A percentile compares a stretch with the other conserved stretches of the same genome.
Conservation (phyloP, 2,329 filamentous ascomycete species). For the Lachnellula arida region DNA sequence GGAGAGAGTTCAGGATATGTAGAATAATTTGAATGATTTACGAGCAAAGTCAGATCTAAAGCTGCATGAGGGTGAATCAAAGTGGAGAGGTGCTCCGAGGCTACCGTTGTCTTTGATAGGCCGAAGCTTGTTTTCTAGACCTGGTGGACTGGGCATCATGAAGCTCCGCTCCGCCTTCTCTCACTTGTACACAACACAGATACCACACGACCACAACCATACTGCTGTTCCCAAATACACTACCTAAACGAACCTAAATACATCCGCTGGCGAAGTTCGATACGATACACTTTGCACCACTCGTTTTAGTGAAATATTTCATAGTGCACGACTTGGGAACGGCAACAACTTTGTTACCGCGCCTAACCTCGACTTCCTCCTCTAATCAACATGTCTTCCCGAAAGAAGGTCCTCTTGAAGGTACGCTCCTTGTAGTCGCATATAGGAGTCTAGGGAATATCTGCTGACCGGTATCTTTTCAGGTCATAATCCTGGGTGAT, state of each 20-base stretch:
- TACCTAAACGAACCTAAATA: neutral
- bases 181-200: neutral
- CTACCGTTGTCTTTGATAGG: slow-evolving; percentile 4
- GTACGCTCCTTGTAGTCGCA: slow-evolving; percentile 36
- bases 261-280: neutral
- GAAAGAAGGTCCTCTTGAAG: slow-evolving; percentile 67
- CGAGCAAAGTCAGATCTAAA: neutral
- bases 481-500: slow-evolving; percentile 99
- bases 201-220: neutral
- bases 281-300: neutral
- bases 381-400: slow-evolving; percentile 45
- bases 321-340: neutral
- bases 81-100: neutral
- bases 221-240: neutral
- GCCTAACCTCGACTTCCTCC: slow-evolving; percentile 5
- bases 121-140: slow-evolving; percentile 1
- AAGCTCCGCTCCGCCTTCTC: neutral
- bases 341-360: slow-evolving; percentile 21
- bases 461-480: slow-evolving; percentile 10
- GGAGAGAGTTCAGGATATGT: neutral
- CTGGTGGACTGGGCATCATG: neutral
- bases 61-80: neutral
- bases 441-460: neutral
- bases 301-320: neutral
- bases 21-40: neutral